Evolutionary conservation across 192 early-diverging fungal species (phyloP), one percentile per base, ranked within the genome.

Genomic region (Coemansia sp.): DNA sequence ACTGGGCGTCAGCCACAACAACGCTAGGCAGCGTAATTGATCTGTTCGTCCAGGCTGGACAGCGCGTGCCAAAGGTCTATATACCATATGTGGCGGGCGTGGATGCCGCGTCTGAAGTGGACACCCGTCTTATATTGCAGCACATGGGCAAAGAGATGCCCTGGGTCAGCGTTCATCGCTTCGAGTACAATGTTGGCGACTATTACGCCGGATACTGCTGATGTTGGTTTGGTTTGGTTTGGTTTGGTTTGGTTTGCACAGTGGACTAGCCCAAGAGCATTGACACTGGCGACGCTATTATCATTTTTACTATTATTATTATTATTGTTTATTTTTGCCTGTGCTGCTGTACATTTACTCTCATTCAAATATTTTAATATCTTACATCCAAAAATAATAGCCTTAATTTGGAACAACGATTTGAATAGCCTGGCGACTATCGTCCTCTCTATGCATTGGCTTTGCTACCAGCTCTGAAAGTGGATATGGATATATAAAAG

Each of bases 91-190:
- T 74, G 5, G 13, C 71, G 20, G 64, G 71, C 29, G 37, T 48
- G 22, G 54, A 54, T n/a, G 66, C 64, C 23, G 51, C 43, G 13
- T 74, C 71, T 18, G 71, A 74, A 34, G 62, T 74, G 6, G 71
- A 74, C 20, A 74, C 64, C 11, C 58, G 71, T 23, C 55, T 74
- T 30, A 74, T 74, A 8, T 18, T 58, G 55, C 71, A 74, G 55
- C 57, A 67, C 48, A 67, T 67, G 64, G 36, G 49, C 23, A 74
- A 74, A 48, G 64, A 74, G 43, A 67, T 74, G 71, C 59, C 71
- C 18, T 46, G 46, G 17, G 60, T 52, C 30, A 45, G 46, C 30
- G 60, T 55, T 8, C 71, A 74, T 34, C 64, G 71, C 27, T 74
- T 74, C 35, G 71, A 74, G 55, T 74, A 74, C 55, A 74, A 52